phyloP scores from a whole-genome alignment of 2,329 filamentous ascomycete species.

The Geosmithia morbida region DNA sequence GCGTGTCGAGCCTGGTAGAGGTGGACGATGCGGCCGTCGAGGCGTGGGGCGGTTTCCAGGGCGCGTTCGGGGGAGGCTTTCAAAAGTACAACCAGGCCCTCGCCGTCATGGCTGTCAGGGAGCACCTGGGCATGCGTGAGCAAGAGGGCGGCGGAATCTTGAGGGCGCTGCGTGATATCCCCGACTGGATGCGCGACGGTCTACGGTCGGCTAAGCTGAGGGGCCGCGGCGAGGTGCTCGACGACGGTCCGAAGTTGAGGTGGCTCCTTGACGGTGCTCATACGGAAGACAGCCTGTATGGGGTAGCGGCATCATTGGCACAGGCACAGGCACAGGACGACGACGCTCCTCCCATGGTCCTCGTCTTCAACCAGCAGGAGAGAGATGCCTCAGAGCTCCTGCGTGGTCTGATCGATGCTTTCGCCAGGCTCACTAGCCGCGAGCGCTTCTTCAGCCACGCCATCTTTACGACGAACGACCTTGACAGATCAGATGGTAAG shows the following conservation, averaged over 20 bases:
- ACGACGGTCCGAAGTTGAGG: slow-evolving; percentile 28
- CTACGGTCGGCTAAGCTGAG: slow-evolving; percentile 53
- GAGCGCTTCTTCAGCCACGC: slow-evolving; percentile 49
- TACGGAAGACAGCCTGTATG: slow-evolving; percentile 67
- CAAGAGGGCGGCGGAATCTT: slow-evolving; percentile 6
- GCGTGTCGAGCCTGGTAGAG: slow-evolving; percentile 24
- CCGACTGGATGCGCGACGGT: slow-evolving; percentile 41
- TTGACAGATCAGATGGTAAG: slow-evolving; percentile 12
- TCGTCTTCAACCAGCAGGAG: slow-evolving; percentile 91
- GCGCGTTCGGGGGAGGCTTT: slow-evolving; percentile 31
- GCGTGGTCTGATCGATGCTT: slow-evolving; percentile 41
- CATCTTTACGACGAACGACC: slow-evolving; percentile 67
- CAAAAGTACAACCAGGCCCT: slow-evolving; percentile 46
- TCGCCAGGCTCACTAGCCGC: slow-evolving; percentile 23
- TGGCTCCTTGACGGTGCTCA: slow-evolving; percentile 88
- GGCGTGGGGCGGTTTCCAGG: slow-evolving; percentile 24
- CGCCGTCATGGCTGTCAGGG: slow-evolving; percentile 37
- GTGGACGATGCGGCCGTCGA: slow-evolving; percentile 21
- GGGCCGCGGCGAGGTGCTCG: slow-evolving; percentile 63
- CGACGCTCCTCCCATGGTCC: slow-evolving; percentile 22
- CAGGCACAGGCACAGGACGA: slow-evolving; percentile 25
- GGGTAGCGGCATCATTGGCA: slow-evolving; percentile 68
- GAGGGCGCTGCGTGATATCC: slow-evolving; percentile 10
- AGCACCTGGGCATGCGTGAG: slow-evolving; percentile 32
- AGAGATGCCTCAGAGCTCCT: slow-evolving; percentile 59